Percentiles rank a stretch among this genome's conserved stretches.
Conservation (phyloP, 108 stramenopile species). For the Skeletonema costatum region DNA sequence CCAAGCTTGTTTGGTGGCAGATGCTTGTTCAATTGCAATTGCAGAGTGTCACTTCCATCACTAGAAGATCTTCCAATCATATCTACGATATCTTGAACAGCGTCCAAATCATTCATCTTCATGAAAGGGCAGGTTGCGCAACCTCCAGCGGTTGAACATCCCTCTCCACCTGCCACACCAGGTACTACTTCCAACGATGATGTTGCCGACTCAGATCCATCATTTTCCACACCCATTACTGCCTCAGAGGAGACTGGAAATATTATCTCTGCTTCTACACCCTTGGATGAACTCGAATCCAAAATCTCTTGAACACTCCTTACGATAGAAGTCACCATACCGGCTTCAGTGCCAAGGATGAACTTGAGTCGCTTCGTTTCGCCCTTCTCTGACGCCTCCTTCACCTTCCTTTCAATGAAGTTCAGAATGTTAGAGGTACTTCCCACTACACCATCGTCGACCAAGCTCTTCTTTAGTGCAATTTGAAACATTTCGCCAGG, state of each 20-base stretch:
- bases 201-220: constrained; percentile 8
- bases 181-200: constrained; percentile 73
- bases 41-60: neutral
- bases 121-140: constrained; percentile 98
- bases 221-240: constrained; percentile 68
- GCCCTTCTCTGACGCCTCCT: constrained; percentile 49
- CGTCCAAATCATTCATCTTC: constrained; percentile 97
- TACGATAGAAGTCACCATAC: constrained; percentile 95
- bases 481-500: constrained; percentile 98
- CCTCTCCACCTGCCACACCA: constrained; percentile 92
- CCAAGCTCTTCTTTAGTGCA: constrained; percentile 83
- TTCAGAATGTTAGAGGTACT: constrained; percentile 92
- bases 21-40: constrained; percentile 33
- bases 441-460: constrained; percentile 87
- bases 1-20: constrained; percentile 75
- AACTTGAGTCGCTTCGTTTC: constrained; percentile 67
- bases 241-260: constrained; percentile 95
- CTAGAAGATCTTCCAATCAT: constrained; percentile 44
- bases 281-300: constrained; percentile 31
- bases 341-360: constrained; percentile 92
- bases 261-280: constrained; percentile 89
- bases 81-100: constrained; percentile 78
- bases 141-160: constrained; percentile 94
- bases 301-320: constrained; percentile 85
- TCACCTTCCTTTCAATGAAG: constrained; percentile 89